These are phyloP conservation scores for Colletotrichum sp. DNA, from an alignment of 2,329 filamentous ascomycete genomes.

Conservation along the genomic window DNA sequence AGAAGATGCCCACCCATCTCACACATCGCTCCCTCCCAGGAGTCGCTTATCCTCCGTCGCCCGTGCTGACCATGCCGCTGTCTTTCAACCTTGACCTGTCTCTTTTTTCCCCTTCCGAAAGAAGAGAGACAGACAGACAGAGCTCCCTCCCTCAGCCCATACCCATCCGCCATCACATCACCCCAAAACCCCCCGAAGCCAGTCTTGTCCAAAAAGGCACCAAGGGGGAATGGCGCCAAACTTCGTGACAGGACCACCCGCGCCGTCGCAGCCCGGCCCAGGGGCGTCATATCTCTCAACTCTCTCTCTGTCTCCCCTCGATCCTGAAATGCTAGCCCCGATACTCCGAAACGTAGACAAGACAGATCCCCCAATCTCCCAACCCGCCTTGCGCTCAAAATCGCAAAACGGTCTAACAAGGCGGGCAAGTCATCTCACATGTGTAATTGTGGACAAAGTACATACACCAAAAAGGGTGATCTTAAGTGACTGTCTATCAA, in stretches of 20 bases:
- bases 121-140: not conserved
- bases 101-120: not conserved
- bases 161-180: not conserved
- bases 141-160: not conserved
- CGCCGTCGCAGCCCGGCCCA: not conserved
- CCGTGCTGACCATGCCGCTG: not conserved
- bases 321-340: constrained; percentile 2
- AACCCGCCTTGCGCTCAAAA: not conserved
- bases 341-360: constrained; percentile 9
- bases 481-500: not conserved
- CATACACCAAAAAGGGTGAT: not conserved
- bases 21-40: not conserved
- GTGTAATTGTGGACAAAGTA: not conserved
- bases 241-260: constrained; percentile 1
- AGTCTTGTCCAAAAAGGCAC: not conserved
- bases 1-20: not conserved
- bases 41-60: not conserved
- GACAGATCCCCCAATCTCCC: not conserved
- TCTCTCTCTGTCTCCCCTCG: not conserved
- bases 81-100: not conserved
- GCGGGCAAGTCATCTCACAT: not conserved
- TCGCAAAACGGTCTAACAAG: not conserved
- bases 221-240: not conserved
- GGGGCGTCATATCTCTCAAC: not conserved
- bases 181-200: not conserved